Evolutionary conservation across 1,284 basidiomycete species (phyloP).

Genomic region (Agaricales sp.): DNA sequence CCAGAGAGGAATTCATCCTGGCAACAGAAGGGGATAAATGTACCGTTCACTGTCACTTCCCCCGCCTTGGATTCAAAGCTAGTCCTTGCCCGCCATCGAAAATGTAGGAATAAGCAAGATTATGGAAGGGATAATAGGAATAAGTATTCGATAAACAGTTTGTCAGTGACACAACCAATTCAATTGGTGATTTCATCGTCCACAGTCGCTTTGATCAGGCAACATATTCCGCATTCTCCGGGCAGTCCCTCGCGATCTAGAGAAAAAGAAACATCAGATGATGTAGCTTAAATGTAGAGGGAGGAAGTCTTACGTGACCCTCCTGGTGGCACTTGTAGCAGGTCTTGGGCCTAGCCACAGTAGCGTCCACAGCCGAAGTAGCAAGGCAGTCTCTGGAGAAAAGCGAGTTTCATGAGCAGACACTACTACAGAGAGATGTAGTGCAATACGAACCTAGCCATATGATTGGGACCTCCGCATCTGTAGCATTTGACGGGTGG

Average conservation of each 20-base stretch:
- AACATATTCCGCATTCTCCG: conserved; percentile 46
- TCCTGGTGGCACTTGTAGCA: conserved; percentile 82
- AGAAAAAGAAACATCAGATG: conserved; percentile 10
- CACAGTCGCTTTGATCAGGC: conserved; percentile 24
- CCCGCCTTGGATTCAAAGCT: conserved; percentile 27
- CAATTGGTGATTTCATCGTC: too few relatives aligned
- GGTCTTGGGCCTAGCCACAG: conserved; percentile 56
- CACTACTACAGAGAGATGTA: conserved; percentile 3
- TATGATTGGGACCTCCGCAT: conserved; percentile 75
- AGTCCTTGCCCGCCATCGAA: too few relatives aligned
- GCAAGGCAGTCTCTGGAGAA: conserved; percentile 65
- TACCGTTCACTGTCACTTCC: conserved; percentile 40
- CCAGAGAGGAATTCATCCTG: conserved; percentile 36
- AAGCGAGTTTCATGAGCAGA: conserved; percentile 7
- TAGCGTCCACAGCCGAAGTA: conserved; percentile 39
- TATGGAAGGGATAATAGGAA: too few relatives aligned
- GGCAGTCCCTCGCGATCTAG: conserved; percentile 73
- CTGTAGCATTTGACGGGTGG: conserved; percentile 77
- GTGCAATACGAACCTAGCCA: conserved; percentile 52
- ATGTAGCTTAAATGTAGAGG: neutral
- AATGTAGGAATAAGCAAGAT: too few relatives aligned
- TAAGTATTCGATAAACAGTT: conserved; percentile 8
- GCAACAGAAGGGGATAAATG: conserved; percentile 31
- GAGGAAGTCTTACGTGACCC: conserved; percentile 52
- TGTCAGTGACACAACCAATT: conserved; percentile 6